These are phyloP conservation scores for Bryoglossum gracile DNA, from an alignment of 495 filamentous ascomycete genomes.

Conservation along the genomic window DNA sequence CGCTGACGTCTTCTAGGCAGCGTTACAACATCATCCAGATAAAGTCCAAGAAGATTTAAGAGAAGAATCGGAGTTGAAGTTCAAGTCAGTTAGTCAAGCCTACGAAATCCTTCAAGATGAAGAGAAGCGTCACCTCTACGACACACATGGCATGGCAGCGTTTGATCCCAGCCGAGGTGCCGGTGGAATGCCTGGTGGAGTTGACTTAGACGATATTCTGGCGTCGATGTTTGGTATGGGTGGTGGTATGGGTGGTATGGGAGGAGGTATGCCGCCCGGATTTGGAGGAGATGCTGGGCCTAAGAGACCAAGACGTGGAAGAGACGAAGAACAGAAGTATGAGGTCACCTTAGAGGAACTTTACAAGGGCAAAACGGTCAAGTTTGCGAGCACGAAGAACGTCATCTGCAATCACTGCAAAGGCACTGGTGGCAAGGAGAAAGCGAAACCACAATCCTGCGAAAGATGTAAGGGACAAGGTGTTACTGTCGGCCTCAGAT, in stretches of 20 bases:
- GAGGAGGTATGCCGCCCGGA: conserved; percentile 32
- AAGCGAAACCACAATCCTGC: conserved; percentile 79
- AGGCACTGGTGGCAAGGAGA: conserved; percentile 85
- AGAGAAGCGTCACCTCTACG: conserved; percentile 83
- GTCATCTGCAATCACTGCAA: conserved; percentile 81
- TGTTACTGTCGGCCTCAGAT: conserved; percentile 59
- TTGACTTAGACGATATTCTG: conserved; percentile 85
- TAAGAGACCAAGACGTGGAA: conserved; percentile 59
- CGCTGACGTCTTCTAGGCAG: conserved; percentile 52
- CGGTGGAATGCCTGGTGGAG: conserved; percentile 59
- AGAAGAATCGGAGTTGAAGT: conserved; percentile 74
- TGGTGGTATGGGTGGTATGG: conserved; percentile 56
- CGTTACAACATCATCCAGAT: conserved; percentile 84
- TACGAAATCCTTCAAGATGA: conserved; percentile 98
- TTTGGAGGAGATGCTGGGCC: conserved; percentile 40
- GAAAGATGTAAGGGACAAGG: conserved; percentile 75
- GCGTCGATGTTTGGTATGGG: conserved; percentile 98
- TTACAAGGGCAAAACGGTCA: conserved; percentile 97
- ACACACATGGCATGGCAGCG: conserved; percentile 91
- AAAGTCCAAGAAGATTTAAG: conserved; percentile 88
- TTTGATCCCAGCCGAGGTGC: conserved; percentile 60
- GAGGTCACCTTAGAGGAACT: conserved; percentile 85
- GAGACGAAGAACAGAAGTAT: conserved; percentile 83
- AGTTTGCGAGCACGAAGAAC: conserved; percentile 89
- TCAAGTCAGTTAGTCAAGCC: conserved; percentile 85